Base-by-base conservation (phyloP, 148 eudicot species). In the Nepenthes mirabilis region DNA sequence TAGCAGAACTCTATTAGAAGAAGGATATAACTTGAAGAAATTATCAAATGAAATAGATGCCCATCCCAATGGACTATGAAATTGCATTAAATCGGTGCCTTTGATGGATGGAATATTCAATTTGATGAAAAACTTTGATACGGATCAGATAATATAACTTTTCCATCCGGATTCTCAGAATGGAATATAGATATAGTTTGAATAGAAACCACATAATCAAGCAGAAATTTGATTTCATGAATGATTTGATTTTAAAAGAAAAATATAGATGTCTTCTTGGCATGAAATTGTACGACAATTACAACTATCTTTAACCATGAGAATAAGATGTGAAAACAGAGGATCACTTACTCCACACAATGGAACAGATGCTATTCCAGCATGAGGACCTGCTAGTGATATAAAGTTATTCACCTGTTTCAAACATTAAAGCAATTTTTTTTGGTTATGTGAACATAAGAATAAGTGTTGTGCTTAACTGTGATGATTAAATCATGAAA, bases 381-480 rank as follows among this genome's bases (percentile, higher is more conserved):
- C 90, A 65, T 81, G 90, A 65, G 86, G 86, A 70, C 90, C 90
- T 45, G 80, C 90, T 37, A 84, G 55, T 47, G 86, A 79, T 69
- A 84, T 75, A 53, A 76, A 74, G 63, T 81, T 84, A 23, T 69
- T 74, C 67, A 84, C 90, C 90, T 84, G 78, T 65, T 64, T 13
- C 57, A 62, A 57, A 36, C 43, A 67, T 23, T 23, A 8, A 40
- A 40, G 45, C 45, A 40, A 8, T 40, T 40, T 3, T 40, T 9
- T 34, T 37, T 12, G 47, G 14, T 32, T 3, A 59, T 37, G n/a
- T 11, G 43, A 57, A 57, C n/a, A 23, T 35, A 34, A 14, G 45
- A 40, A 40, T 4, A 0, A 40, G 45, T 40, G 8, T 3, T 40
- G 8, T 4, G 8, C 8, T 40, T 40, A 4, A 40, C 45, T 40